Conservation (phyloP, 2,329 filamentous ascomycete species). For the Gremmenia infestans region DNA sequence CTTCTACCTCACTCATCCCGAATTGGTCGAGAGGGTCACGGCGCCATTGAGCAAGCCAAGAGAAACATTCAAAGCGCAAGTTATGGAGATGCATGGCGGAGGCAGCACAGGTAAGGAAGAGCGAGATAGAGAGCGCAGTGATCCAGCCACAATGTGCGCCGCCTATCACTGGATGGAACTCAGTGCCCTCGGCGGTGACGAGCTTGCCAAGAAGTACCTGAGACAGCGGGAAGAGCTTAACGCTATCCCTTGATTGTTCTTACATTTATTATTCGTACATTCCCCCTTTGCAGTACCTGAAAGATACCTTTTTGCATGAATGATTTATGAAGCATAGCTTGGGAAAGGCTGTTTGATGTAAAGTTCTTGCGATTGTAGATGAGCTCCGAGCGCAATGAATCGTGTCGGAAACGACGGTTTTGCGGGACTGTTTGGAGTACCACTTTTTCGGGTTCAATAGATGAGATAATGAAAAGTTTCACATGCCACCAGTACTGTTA, state of each 20-base stretch:
- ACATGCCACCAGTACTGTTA: too few relatives aligned
- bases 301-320: background rate
- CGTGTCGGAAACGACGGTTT: background rate
- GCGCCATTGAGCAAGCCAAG: constrained; percentile 77
- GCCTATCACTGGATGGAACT: constrained; percentile 97
- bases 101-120: constrained; percentile 36
- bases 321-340: background rate
- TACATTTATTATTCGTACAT: background rate
- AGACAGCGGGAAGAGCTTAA: constrained; percentile 11
- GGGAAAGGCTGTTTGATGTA: background rate
- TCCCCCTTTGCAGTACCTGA: background rate
- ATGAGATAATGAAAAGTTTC: background rate
- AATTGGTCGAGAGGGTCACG: constrained; percentile 74
- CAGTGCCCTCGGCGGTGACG: constrained; percentile 79
- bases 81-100: constrained; percentile 64
- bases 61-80: constrained; percentile 84
- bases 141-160: constrained; percentile 86
- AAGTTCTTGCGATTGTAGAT: background rate
- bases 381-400: background rate
- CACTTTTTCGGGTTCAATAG: background rate
- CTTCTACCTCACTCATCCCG: constrained; percentile 87
- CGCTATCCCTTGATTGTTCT: constrained; percentile 5
- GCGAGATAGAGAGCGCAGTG: constrained; percentile 60
- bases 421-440: background rate
- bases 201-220: constrained; percentile 56